Base-by-base conservation (phyloP, 305 asterid species). In the Fraxinus sp. region DNA sequence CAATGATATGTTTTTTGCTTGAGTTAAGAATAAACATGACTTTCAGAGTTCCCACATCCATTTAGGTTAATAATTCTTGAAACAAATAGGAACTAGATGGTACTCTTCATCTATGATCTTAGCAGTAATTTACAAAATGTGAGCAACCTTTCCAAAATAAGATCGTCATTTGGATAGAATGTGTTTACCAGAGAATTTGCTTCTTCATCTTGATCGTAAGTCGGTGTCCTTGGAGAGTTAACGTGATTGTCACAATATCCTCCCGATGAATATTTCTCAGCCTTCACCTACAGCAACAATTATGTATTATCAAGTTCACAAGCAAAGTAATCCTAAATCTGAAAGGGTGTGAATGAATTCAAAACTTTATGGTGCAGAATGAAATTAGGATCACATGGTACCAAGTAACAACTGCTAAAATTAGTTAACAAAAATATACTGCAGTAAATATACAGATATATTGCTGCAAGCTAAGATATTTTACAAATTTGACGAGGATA, bases 201-300 rank as follows among this genome's bases (percentile, higher is more conserved):
- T 44, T 93, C 91, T 74, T 94, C 95, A 79, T 93, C 94, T 81
- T 93, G 97, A 87, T 93, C 92, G 18, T 87, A 88, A 3, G 91
- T 87, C 14, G 92, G 97, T 81, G 97, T 90, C 79, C 92, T 90
- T 66, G 98, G 95, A 77, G 99, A 94, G 83, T 89, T 86, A 79
- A 80, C 79, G 79, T 84, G 85, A 78, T 86, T 79, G 80, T 91
- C 94, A 79, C 82, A 82, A 78, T 85, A 88, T 59, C 92, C 91
- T 82, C 89, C 86, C 79, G 83, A 86, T 37, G 94, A 83, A 85
- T 89, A 92, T 84, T 94, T 96, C 33, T 94, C 97, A 30, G 97
- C 97, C 89, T 96, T 96, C 79, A 94, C 97, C 99, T 96, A 88
- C 78, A 46, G 33, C 57, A 71, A 70, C 4, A 78, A 70, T 70